A percentile compares a stretch with the other conserved stretches of the same genome.
phyloP scores from a whole-genome alignment of 2,329 filamentous ascomycete genomes.

The Pyrenophora tritici-repentis region DNA sequence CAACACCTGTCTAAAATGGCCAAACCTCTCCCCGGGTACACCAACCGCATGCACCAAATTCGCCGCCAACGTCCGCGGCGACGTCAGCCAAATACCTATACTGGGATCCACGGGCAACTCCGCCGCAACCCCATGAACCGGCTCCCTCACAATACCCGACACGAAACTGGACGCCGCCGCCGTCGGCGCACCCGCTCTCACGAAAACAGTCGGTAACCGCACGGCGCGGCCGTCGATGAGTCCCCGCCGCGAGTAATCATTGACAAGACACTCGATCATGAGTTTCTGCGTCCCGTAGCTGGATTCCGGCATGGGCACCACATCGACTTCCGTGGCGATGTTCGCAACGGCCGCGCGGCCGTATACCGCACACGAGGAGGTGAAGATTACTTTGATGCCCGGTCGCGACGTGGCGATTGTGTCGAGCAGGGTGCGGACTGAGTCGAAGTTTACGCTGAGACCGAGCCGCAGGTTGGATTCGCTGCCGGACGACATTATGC shows the following conservation, averaged over 20 bases:
- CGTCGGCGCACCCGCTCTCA: conserved; percentile 64
- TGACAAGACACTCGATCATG: conserved; percentile 65
- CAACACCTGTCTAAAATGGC: conserved; percentile 57
- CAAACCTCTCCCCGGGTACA: conserved; percentile 57
- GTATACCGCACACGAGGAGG: conserved; percentile 67
- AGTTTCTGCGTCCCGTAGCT: conserved; percentile 69
- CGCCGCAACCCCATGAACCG: conserved; percentile 59
- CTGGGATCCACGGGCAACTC: conserved; percentile 57
- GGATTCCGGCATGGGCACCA: conserved; percentile 65
- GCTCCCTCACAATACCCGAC: conserved; percentile 68
- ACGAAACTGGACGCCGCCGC: conserved; percentile 67
- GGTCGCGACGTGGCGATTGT: conserved; percentile 56
- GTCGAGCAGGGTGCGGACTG: conserved; percentile 61
- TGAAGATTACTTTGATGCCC: conserved; percentile 64
- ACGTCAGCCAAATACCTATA: conserved; percentile 63
- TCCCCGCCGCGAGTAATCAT: conserved; percentile 65
- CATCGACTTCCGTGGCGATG: conserved; percentile 43
- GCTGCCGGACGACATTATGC: conserved; percentile 69
- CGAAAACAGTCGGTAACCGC: conserved; percentile 66
- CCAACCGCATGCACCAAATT: conserved; percentile 60
- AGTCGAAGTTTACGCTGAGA: conserved; percentile 65
- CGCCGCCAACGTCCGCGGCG: conserved; percentile 58
- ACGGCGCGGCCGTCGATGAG: conserved; percentile 63
- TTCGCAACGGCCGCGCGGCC: conserved; percentile 59
- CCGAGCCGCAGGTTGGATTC: conserved; percentile 66